Conservation (phyloP, 495 filamentous ascomycete species). For the Hapsidospora chrysogenum region DNA sequence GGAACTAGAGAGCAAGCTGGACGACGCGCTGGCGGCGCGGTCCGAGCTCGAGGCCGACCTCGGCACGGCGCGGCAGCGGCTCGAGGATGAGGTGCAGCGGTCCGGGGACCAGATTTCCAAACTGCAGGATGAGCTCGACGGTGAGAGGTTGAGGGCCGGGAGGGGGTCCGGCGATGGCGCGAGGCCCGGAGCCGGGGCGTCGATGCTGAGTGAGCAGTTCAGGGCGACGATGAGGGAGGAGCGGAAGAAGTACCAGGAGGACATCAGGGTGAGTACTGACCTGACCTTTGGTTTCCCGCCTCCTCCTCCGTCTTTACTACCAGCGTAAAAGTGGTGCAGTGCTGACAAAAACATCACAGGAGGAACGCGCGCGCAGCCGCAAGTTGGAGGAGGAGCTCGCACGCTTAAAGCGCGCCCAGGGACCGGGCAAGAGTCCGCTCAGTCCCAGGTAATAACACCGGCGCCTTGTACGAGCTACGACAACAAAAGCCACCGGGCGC, state of each 20-base stretch:
- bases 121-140: conserved; percentile 27
- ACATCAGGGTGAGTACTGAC: conserved; percentile 21
- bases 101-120: conserved; percentile 15
- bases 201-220: conserved; percentile 22
- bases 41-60: conserved; percentile 20
- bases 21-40: conserved; percentile 15
- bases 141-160: conserved; percentile 19
- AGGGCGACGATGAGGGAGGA: conserved; percentile 28
- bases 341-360: conserved; percentile 10
- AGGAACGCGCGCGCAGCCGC: conserved; percentile 27
- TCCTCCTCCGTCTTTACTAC: background rate
- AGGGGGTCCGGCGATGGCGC: conserved; percentile 2
- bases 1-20: conserved; percentile 46
- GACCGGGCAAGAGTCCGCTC: conserved; percentile 19
- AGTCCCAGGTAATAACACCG: too few species aligned
- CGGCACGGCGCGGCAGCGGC: conserved; percentile 12
- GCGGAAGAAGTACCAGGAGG: conserved; percentile 33
- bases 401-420: conserved; percentile 16
- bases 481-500: too few species aligned
- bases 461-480: too few species aligned
- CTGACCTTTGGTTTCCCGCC: conserved; percentile 3
- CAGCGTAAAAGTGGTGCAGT: background rate
- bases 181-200: conserved; percentile 10
- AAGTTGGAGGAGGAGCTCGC: conserved; percentile 29
- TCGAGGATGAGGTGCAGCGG: conserved; percentile 19